These are phyloP conservation scores for Coemansia sp. DNA, from an alignment of 192 early-diverging fungal species.

Conservation along the genomic window DNA sequence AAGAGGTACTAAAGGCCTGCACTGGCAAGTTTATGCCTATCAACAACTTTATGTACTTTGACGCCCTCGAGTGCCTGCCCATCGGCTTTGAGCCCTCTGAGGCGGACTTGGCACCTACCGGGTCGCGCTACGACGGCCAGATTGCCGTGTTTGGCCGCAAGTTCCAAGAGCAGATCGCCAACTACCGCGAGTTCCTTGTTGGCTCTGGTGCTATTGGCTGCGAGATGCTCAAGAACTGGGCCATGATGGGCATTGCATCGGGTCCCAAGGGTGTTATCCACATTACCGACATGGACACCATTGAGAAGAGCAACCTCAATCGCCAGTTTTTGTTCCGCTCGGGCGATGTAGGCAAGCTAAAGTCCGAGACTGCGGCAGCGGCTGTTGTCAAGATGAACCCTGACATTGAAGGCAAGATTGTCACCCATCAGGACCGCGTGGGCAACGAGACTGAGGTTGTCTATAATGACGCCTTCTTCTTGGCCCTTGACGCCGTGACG, in stretches of 20 bases:
- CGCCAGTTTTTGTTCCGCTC: slow-evolving; percentile 98
- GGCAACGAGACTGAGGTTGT: slow-evolving; percentile 90
- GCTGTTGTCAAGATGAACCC: slow-evolving; percentile 95
- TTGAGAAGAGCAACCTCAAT: slow-evolving; percentile 99
- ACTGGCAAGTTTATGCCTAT: slow-evolving; percentile 96
- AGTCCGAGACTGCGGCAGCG: slow-evolving; percentile 85
- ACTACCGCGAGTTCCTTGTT: slow-evolving; percentile 92
- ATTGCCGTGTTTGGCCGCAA: slow-evolving; percentile 93
- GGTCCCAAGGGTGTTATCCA: slow-evolving; percentile 80
- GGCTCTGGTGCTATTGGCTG: slow-evolving; percentile 99
- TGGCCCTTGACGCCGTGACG: slow-evolving; percentile 84
- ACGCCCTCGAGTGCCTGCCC: slow-evolving; percentile 96
- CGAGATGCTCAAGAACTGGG: slow-evolving; percentile 99
- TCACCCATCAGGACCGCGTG: slow-evolving; percentile 89
- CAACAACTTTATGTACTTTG: slow-evolving; percentile 93
- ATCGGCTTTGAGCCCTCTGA: slow-evolving; percentile 63
- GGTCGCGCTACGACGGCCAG: slow-evolving; percentile 94
- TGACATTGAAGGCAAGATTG: slow-evolving; percentile 66
- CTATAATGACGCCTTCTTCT: slow-evolving; percentile 94
- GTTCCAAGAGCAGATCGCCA: slow-evolving; percentile 86
- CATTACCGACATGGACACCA: slow-evolving; percentile 99
- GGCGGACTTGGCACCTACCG: slow-evolving; percentile 72
- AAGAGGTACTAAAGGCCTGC: slow-evolving; percentile 98
- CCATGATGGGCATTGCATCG: slow-evolving; percentile 87
- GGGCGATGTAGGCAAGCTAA: slow-evolving; percentile 83